phyloP scores from a whole-genome alignment of 306 rosid genomes.

The Mimosa pudica region DNA sequence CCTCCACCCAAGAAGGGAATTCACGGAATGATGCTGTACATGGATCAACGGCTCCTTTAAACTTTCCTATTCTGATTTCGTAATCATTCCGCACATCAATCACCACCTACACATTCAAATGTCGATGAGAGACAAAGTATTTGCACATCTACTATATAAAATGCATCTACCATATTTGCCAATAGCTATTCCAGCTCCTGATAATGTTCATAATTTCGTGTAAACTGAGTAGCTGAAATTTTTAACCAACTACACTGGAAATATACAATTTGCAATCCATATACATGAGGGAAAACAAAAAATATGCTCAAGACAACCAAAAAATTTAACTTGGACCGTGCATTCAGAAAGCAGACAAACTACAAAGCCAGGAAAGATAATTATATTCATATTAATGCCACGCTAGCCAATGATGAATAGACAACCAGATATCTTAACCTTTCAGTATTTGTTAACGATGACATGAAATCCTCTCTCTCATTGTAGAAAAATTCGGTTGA shows the following conservation, averaged over 20 bases:
- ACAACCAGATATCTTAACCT: background rate
- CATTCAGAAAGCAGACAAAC: constrained; percentile 11
- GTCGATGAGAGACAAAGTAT: constrained; percentile 9
- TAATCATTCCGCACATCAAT: constrained; percentile 89
- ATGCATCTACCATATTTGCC: constrained; percentile 7
- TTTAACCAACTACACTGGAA: constrained; percentile 4
- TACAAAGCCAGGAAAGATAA: background rate
- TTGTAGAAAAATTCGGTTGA: background rate
- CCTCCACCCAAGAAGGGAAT: constrained; percentile 90
- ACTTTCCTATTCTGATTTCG: constrained; percentile 92
- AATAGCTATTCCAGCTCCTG: constrained; percentile 5
- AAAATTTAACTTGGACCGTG: background rate
- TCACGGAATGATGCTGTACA: constrained; percentile 77
- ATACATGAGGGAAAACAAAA: constrained; percentile 14
- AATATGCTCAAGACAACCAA: background rate
- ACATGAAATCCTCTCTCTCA: constrained; percentile 3
- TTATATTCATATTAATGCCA: background rate
- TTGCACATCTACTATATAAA: constrained; percentile 23
- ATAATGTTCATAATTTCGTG: background rate
- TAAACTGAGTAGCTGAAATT: background rate
- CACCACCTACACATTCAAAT: constrained; percentile 62
- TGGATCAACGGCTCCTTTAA: constrained; percentile 93
- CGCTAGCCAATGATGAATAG: background rate
- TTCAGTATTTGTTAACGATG: background rate
- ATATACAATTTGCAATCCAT: constrained; percentile 16